phyloP scores from a whole-genome alignment of 1,284 basidiomycete genomes.

The Schizophyllum amplum region DNA sequence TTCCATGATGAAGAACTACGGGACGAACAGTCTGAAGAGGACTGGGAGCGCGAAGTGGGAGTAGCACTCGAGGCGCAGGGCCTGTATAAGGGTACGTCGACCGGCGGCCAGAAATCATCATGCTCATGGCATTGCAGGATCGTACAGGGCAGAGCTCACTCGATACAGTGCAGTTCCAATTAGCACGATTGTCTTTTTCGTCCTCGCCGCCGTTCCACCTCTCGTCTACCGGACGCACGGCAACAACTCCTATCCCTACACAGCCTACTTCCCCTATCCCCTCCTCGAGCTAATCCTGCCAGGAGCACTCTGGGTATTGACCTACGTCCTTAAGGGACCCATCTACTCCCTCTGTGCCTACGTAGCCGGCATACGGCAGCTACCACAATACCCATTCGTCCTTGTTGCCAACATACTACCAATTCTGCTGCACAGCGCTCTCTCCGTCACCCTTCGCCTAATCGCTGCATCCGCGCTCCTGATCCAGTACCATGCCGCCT shows the following conservation, averaged over 20 bases:
- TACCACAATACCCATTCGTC: background rate
- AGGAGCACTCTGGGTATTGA: background rate
- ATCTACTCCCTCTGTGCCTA: background rate
- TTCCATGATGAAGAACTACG: background rate
- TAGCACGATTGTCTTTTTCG: background rate
- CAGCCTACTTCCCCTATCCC: background rate
- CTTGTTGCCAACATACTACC: background rate
- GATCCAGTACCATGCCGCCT: constrained; percentile 36
- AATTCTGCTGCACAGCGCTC: background rate
- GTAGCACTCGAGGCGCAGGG: background rate
- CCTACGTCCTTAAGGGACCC: background rate
- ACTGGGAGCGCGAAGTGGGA: background rate
- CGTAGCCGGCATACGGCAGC: background rate
- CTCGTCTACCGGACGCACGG: background rate
- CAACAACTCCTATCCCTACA: background rate
- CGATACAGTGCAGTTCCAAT: background rate
- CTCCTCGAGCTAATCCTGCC: background rate
- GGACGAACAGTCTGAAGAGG: background rate
- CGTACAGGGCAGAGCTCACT: background rate
- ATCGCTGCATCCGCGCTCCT: constrained; percentile 45
- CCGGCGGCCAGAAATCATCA: background rate
- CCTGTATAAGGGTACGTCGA: background rate
- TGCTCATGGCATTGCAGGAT: background rate
- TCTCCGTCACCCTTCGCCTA: constrained; percentile 27
- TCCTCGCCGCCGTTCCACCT: background rate